Evolutionary conservation across 768 basidiomycete species (phyloP), one percentile per base, ranked within the genome.

Genomic region (Lentinula raphanica): DNA sequence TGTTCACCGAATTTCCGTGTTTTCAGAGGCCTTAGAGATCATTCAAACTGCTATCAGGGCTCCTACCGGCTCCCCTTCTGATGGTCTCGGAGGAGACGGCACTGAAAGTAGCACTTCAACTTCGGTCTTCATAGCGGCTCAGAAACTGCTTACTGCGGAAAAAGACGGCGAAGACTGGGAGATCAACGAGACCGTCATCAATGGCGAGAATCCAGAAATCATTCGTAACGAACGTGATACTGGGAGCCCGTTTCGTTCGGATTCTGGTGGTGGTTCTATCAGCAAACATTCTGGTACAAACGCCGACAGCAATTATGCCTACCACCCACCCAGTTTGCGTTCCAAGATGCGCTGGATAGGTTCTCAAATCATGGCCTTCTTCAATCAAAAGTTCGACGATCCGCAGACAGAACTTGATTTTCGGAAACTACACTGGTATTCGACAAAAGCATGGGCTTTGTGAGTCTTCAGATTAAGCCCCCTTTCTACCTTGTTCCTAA

Each of bases 371-470:
- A 19, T 21, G 31, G 28, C 42, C 2, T 57, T 57, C 12, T 57
- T 57, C 25, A 38, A 57, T 46, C 45, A 46, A 21, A 49, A 45
- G 17, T 57, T 57, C 25, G 56, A 57, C 31, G 45, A 57, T 28
- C 40, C 40, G 15, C 23, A 38, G 1, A 49, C 25, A 19, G 56
- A 57, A 39, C 21, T 48, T 29, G 56, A 49, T 19, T 57, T 48
- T 49, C 55, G 31, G 21, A 56, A 56, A 17, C 28, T 45, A 5
- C 44, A 27, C 25, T 57, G 56, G 56, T 57, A 57, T 39, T 57
- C 56, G 13, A 57, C 56, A 9, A 57, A 49, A 46, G 29, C 55
- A 12, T 56, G 55, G 55, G 55, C 55, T 32, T 56, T 56, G 55
- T 56, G 44, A 56, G 55, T 56, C 27, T 27, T 54, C 7, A 35